A percentile compares a stretch with the other conserved stretches of the same genome.
Conservation (phyloP, 352 stramenopile species). For the Peronospora farinosa region DNA sequence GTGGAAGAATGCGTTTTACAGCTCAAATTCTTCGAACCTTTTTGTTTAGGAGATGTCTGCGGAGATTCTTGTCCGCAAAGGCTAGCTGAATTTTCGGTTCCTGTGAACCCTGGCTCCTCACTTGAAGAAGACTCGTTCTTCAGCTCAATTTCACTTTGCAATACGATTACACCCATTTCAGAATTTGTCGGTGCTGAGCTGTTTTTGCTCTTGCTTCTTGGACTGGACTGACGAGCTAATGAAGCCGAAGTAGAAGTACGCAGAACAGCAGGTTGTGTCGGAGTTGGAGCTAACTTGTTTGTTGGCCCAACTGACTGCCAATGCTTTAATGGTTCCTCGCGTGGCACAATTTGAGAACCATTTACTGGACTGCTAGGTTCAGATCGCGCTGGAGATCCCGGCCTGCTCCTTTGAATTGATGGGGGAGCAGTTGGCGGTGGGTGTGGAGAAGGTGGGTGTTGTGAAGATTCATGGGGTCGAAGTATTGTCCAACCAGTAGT, state of each 20-base stretch:
- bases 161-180: not conserved
- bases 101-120: constrained; percentile 7
- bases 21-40: not conserved
- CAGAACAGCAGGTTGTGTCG: constrained; percentile 3
- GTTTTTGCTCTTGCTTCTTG: constrained; percentile 7
- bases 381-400: constrained; percentile 8
- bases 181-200: not conserved
- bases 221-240: constrained; percentile 5
- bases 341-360: not conserved
- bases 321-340: constrained; percentile 1
- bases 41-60: not conserved
- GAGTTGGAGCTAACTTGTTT: not conserved
- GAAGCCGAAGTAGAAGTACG: constrained; percentile 6
- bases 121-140: not conserved
- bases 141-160: constrained; percentile 4
- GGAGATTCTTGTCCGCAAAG: not conserved
- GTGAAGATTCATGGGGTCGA: not conserved
- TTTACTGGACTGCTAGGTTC: constrained; percentile 7
- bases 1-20: not conserved
- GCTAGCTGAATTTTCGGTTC: constrained; percentile 1
- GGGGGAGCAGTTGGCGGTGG: constrained; percentile 4
- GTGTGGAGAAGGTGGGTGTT: constrained; percentile 3
- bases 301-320: not conserved
- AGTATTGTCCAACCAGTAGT: not conserved
- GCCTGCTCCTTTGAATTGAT: constrained; percentile 9